These are phyloP conservation scores for Daedaleopsis sinensis DNA, from an alignment of 768 basidiomycete species.

Conservation along the genomic window DNA sequence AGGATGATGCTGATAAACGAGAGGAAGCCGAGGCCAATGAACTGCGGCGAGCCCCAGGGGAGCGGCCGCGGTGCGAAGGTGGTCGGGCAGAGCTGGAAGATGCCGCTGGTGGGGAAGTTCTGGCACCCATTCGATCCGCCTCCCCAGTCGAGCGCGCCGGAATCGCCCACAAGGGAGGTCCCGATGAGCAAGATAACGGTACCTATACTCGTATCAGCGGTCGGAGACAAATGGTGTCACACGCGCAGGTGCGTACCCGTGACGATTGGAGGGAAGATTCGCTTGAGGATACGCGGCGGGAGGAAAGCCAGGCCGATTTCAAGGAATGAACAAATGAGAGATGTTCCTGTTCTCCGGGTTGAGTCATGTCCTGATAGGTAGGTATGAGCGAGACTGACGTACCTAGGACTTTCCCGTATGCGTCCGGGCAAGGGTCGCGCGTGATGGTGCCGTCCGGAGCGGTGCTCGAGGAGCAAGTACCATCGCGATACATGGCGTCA, in stretches of 20 bases:
- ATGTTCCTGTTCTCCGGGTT: slow-evolving; percentile 54
- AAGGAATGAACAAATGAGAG: slow-evolving; percentile 75
- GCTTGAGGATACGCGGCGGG: slow-evolving; percentile 61
- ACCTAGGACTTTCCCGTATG: slow-evolving; percentile 80
- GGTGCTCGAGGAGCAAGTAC: slow-evolving; percentile 68
- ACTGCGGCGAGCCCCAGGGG: slow-evolving; percentile 82
- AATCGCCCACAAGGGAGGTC: slow-evolving; percentile 71
- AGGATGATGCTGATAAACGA: slow-evolving; percentile 77
- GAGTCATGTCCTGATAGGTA: neutral
- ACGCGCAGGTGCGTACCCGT: no score
- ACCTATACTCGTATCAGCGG: slow-evolving; percentile 47
- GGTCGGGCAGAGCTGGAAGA: slow-evolving; percentile 74
- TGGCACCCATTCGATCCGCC: slow-evolving; percentile 79
- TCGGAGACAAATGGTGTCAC: no score
- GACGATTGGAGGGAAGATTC: slow-evolving; percentile 82
- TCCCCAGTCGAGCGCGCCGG: slow-evolving; percentile 82
- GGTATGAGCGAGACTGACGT: slow-evolving; percentile 15
- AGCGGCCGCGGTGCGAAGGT: slow-evolving; percentile 71
- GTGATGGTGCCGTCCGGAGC: slow-evolving; percentile 60
- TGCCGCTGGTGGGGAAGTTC: slow-evolving; percentile 57
- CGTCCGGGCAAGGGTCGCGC: slow-evolving; percentile 71
- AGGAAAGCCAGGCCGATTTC: slow-evolving; percentile 79
- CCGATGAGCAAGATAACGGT: slow-evolving; percentile 83
- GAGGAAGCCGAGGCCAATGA: slow-evolving; percentile 87
- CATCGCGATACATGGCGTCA: slow-evolving; percentile 73